phyloP scores from a whole-genome alignment of 2,329 filamentous ascomycete species.

The Verticillium longisporum region DNA sequence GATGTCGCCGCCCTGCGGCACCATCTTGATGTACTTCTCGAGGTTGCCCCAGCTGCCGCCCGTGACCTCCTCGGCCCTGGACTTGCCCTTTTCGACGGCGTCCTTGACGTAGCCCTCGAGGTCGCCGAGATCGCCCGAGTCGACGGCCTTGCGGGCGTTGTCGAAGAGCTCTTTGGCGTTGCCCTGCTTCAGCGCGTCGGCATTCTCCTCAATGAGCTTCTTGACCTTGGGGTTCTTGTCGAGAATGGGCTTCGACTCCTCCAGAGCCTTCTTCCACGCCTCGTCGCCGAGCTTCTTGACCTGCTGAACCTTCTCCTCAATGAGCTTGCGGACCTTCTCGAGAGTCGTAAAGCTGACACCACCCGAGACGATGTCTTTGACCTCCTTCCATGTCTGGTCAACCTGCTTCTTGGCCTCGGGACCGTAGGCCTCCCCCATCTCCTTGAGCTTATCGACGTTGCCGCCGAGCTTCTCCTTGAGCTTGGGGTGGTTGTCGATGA shows the following conservation, averaged over 20 bases:
- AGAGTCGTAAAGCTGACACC: slow-evolving; percentile 48
- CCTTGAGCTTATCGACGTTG: slow-evolving; percentile 61
- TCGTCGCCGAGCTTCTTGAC: slow-evolving; percentile 63
- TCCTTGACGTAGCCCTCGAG: slow-evolving; percentile 56
- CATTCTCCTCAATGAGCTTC: slow-evolving; percentile 65
- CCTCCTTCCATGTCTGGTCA: slow-evolving; percentile 62
- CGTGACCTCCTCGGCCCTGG: slow-evolving; percentile 28
- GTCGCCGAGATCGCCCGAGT: slow-evolving; percentile 52
- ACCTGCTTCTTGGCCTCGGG: slow-evolving; percentile 72
- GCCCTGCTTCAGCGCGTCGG: slow-evolving; percentile 59
- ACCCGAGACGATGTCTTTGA: slow-evolving; percentile 55
- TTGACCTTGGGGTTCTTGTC: slow-evolving; percentile 74
- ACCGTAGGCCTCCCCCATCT: slow-evolving; percentile 62
- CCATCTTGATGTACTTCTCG: slow-evolving; percentile 57
- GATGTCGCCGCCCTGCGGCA: slow-evolving; percentile 59
- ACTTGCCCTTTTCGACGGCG: slow-evolving; percentile 48
- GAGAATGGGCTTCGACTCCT: slow-evolving; percentile 64
- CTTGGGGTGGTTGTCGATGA: slow-evolving; percentile 67
- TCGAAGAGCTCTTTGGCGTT: slow-evolving; percentile 58
- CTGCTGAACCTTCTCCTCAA: slow-evolving; percentile 64
- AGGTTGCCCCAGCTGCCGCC: slow-evolving; percentile 38
- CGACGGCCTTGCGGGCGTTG: slow-evolving; percentile 52
- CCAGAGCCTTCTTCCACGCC: slow-evolving; percentile 64
- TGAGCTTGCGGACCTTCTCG: slow-evolving; percentile 51
- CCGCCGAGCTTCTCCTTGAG: slow-evolving; percentile 67